These are phyloP conservation scores for Mortierella sp. DNA, from an alignment of 371 early-diverging fungal genomes.

Conservation along the genomic window DNA sequence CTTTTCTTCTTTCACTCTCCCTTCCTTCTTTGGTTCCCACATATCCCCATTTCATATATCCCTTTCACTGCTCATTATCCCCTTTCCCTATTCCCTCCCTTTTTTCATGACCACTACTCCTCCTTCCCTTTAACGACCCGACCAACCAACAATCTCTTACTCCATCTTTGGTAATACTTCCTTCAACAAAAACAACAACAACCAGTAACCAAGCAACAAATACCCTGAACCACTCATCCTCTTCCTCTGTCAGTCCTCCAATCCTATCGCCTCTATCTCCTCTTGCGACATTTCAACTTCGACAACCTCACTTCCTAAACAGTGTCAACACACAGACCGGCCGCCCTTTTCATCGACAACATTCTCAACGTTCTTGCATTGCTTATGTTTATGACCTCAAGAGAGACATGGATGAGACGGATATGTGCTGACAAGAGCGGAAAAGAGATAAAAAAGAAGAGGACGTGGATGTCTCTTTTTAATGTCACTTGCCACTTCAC, in stretches of 20 bases:
- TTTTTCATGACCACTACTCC: not conserved
- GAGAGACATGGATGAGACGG: not conserved
- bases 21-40: not conserved
- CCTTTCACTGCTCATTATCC: not conserved
- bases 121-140: conserved; percentile 5
- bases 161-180: not conserved
- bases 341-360: not conserved
- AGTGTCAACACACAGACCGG: conserved; percentile 1
- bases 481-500: not conserved
- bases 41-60: not conserved
- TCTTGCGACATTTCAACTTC: not conserved
- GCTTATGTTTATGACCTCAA: not conserved
- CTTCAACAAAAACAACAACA: conserved; percentile 5
- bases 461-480: not conserved
- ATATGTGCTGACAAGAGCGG: not conserved
- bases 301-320: not conserved
- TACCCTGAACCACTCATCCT: not conserved
- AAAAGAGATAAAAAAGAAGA: not conserved
- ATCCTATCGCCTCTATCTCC: not conserved
- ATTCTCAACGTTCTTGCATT: not conserved
- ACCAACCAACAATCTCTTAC: not conserved
- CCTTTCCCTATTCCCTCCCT: not conserved
- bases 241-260: not conserved
- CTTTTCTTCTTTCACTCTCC: not conserved
- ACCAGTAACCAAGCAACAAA: not conserved